Evolutionary conservation across 202 grass and related monocot species (phyloP).

Genomic region (Setaria italica): DNA sequence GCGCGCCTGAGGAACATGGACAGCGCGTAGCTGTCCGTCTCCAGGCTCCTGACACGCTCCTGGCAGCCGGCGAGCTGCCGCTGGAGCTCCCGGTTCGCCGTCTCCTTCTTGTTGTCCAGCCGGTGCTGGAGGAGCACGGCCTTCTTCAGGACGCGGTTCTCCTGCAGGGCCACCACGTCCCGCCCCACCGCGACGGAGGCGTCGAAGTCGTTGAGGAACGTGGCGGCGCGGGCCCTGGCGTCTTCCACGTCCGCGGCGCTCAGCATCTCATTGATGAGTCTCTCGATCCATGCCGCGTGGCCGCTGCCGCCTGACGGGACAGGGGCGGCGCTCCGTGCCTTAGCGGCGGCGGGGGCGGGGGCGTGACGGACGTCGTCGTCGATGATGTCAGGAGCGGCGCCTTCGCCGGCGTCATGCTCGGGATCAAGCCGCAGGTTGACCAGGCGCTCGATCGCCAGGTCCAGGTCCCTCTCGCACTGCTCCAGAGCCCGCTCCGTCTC

Average conservation of each 20-base stretch:
- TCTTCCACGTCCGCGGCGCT: not conserved
- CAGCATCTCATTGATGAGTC: not conserved
- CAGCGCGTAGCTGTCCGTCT: slow-evolving; percentile 36
- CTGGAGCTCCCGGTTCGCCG: not conserved
- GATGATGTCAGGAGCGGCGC: not conserved
- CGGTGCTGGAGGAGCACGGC: slow-evolving; percentile 24
- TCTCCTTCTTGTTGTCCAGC: not conserved
- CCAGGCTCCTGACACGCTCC: slow-evolving; percentile 18
- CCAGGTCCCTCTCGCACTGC: slow-evolving; percentile 11
- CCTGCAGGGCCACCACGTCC: not conserved
- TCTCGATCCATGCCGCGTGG: not conserved
- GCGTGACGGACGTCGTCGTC: not conserved
- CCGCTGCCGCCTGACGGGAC: not conserved
- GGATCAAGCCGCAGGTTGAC: not conserved
- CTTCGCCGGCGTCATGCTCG: too few species aligned
- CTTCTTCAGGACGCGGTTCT: slow-evolving; percentile 35
- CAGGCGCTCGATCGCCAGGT: not conserved
- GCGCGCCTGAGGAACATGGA: slow-evolving; percentile 13
- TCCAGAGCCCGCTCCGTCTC: not conserved
- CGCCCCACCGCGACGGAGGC: not conserved
- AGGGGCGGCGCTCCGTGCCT: too few species aligned
- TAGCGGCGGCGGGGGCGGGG: too few species aligned
- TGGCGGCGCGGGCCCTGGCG: slow-evolving; percentile 12
- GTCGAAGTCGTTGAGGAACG: slow-evolving; percentile 21
- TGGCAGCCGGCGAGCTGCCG: not conserved